Base-by-base conservation (phyloP, 306 rosid genomes). In the Glycine latifolia region DNA sequence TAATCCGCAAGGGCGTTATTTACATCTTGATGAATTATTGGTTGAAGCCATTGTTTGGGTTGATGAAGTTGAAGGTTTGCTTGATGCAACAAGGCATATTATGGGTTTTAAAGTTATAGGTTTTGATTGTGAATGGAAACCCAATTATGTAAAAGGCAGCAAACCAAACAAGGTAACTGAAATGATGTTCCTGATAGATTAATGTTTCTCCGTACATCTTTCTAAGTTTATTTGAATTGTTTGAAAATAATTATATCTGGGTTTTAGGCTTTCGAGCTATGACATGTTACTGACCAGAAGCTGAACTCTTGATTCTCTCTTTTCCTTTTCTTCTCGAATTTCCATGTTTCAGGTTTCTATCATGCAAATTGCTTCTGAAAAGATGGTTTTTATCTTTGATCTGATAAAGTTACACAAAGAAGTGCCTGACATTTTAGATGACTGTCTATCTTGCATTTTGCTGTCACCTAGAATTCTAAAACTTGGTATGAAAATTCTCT, bases 111-210 rank as follows among this genome's bases (percentile, higher is more conserved):
- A 92, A 89, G 91, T 96, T 73, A 73, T 93, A n/a, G 99, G 98
- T 50, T 54, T 96, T 79, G 99, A 96, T 79, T 96, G 98, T 89
- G 99, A 96, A 88, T 96, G 99, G 99, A 93, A 96, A 83, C 99
- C 98, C 55, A 96, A 96, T 83, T 87, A 84, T 74, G 81, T 86
- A 61, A 96, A 93, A 83, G 97, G 97, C 46, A 59, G 87, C 86
- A 87, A 86, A 82, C 97, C 90, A 43, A 96, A 88, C 87, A 96
- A 96, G 97, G 99, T 96, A 89, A 74, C 11, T 73, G 20, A 26
- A 26, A 26, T 26, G 78, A 76, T 81, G 48, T 65, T 77, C 65
- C 37, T 44, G 55, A 39, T 69, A 17, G 39, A 73, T 73, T 39
- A 79, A 65, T 78, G 31, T 53, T 73, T 62, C 66, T 52, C 50